Percentiles rank a stretch among this genome's conserved stretches.
Conservation (phyloP, 257 asterid genomes). For the Ehretia macrophylla region DNA sequence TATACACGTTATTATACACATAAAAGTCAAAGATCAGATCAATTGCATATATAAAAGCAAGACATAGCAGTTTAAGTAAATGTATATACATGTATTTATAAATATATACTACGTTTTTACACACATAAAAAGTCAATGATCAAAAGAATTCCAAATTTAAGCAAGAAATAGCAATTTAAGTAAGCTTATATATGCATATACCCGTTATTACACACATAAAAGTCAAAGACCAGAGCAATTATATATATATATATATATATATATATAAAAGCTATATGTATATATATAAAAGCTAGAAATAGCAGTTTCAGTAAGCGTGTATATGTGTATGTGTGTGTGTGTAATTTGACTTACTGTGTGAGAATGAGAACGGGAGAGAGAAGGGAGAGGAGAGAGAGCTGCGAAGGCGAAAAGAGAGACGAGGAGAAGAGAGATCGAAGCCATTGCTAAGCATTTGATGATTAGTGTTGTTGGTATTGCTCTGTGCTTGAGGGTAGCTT, state of each 20-base stretch:
- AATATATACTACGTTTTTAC: too few species aligned
- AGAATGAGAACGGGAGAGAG: constrained; percentile 34
- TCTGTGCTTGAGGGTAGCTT: background rate
- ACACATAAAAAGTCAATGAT: too few species aligned
- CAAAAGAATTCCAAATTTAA: too few species aligned
- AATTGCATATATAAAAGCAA: too few species aligned
- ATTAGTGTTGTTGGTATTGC: background rate
- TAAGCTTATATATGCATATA: background rate
- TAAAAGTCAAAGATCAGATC: too few species aligned
- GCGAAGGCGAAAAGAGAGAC: constrained; percentile 39
- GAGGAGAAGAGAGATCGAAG: constrained; percentile 29
- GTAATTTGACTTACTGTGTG: constrained; percentile 25
- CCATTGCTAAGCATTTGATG: constrained; percentile 20
- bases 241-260: background rate
- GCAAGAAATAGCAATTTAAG: too few species aligned
- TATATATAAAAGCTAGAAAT: background rate
- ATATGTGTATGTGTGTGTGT: too few species aligned
- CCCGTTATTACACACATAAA: background rate
- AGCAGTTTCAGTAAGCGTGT: too few species aligned
- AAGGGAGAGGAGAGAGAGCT: constrained; percentile 47
- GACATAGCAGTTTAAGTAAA: too few species aligned
- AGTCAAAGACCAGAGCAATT: background rate
- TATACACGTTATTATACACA: too few species aligned
- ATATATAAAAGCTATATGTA: too few species aligned
- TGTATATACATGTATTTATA: background rate